Evolutionary conservation across 1,139 yeast genomes (phyloP).

Genomic region (Yamadazyma atmosphaerica): DNA sequence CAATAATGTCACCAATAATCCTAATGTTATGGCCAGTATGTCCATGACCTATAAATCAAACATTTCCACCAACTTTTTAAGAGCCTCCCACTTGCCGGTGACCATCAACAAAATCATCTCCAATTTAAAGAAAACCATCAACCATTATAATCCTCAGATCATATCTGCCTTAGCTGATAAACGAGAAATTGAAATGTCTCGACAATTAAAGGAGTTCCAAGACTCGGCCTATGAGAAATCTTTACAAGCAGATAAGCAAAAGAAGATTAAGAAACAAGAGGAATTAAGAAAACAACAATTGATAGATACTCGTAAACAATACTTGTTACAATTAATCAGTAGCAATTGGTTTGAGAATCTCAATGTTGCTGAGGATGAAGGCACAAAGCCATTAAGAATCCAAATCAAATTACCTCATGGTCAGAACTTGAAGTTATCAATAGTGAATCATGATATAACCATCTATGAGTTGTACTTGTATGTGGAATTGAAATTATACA

Average conservation of each 20-base stretch:
- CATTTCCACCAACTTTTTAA: conserved; percentile 23
- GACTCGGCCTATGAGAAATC: conserved; percentile 57
- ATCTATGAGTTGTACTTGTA: conserved; percentile 65
- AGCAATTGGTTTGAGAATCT: conserved; percentile 17
- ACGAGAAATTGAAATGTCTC: conserved; percentile 52
- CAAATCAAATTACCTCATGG: conserved; percentile 56
- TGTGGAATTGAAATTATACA: conserved; percentile 49
- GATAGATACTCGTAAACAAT: conserved; percentile 12
- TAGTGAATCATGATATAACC: conserved; percentile 33
- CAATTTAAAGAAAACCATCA: conserved; percentile 36
- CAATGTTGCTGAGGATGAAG: conserved; percentile 9
- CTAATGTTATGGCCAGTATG: conserved; percentile 53
- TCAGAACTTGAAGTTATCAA: conserved; percentile 53
- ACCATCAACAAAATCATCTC: conserved; percentile 30
- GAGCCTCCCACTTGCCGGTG: conserved; percentile 16
- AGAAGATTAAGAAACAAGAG: conserved; percentile 32
- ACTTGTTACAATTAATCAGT: conserved; percentile 14
- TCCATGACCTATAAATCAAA: conserved; percentile 48
- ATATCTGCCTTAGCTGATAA: conserved; percentile 51
- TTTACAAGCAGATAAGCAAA: conserved; percentile 43
- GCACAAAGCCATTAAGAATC: conserved; percentile 20
- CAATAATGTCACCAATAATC: conserved; percentile 53
- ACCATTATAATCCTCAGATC: conserved; percentile 52
- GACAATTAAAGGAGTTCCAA: conserved; percentile 54
- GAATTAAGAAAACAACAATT: conserved; percentile 16